Percentiles rank a stretch among this genome's conserved stretches.
phyloP scores from a whole-genome alignment of 345 rosid genomes.

The Lumnitzera littorea region DNA sequence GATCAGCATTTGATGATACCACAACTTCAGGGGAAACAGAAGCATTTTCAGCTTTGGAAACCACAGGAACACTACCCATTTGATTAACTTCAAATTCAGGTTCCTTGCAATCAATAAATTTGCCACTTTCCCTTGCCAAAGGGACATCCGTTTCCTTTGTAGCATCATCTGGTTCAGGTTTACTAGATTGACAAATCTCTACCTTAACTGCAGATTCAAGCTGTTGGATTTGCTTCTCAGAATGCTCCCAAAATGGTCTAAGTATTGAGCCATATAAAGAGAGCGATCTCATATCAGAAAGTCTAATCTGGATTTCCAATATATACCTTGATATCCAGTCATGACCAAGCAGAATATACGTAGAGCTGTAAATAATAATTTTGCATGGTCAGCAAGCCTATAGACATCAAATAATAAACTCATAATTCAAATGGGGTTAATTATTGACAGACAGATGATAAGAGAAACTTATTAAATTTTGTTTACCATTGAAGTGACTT shows the following conservation, averaged over 20 bases:
- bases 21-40: constrained; percentile 17
- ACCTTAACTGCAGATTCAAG: constrained; percentile 56
- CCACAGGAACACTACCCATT: constrained; percentile 13
- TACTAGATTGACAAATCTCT: constrained; percentile 63
- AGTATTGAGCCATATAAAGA: constrained; percentile 39
- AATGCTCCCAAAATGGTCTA: constrained; percentile 77
- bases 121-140: constrained; percentile 25
- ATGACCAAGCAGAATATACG: constrained; percentile 30
- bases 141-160: constrained; percentile 23
- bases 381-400: constrained; percentile 11
- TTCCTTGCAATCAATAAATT: constrained; percentile 14
- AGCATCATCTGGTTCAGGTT: constrained; percentile 48
- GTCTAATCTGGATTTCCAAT: constrained; percentile 72
- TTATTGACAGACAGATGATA: too few relatives aligned
- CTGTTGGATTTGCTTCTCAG: constrained; percentile 61
- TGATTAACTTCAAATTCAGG: constrained; percentile 29
- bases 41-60: constrained; percentile 21
- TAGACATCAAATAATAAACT: constrained; percentile 5
- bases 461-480: not conserved
- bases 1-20: constrained; percentile 5
- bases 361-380: constrained; percentile 40
- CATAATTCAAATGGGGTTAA: not conserved
- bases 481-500: constrained; percentile 65
- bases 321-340: constrained; percentile 50
- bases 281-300: constrained; percentile 73